These are phyloP conservation scores for Blastobotrys peoriensis DNA, from an alignment of 805 yeast genomes.

Conservation along the genomic window DNA sequence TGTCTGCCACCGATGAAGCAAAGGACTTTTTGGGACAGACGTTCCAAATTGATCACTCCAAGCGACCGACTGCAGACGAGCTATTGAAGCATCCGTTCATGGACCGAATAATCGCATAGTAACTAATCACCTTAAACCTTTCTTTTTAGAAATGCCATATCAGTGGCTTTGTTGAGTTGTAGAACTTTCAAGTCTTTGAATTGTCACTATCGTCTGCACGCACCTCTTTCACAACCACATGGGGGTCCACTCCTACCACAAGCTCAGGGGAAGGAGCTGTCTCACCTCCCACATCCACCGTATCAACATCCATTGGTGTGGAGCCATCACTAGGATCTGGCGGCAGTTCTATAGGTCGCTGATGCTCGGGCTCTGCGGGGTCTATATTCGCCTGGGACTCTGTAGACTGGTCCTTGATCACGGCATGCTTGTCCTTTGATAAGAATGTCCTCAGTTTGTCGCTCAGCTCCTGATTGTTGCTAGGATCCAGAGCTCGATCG, in stretches of 20 bases:
- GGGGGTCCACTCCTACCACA: neutral
- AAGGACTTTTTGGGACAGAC: conserved; percentile 58
- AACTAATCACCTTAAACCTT: neutral
- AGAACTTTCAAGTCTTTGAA: neutral
- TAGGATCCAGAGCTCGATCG: conserved; percentile 13
- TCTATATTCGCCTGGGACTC: too few species aligned
- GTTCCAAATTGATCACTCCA: conserved; percentile 67
- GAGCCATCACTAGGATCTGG: too few species aligned
- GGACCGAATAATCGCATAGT: conserved; percentile 8
- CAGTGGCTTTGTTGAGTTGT: neutral
- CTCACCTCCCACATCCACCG: too few species aligned
- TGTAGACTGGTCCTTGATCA: too few species aligned
- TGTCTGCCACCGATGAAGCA: conserved; percentile 56
- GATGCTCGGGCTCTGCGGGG: too few species aligned
- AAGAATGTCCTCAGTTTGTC: conserved; percentile 12
- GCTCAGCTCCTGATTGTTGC: conserved; percentile 7
- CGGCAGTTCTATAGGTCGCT: too few species aligned
- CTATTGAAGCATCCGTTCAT: conserved; percentile 58
- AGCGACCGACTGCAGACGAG: conserved; percentile 69
- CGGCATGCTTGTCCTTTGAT: conserved; percentile 9
- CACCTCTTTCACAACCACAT: neutral
- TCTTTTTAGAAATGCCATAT: neutral
- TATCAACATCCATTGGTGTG: too few species aligned
- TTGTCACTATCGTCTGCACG: neutral
- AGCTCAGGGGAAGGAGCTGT: neutral